These are phyloP conservation scores for Botryotinia globosa DNA, from an alignment of 2,329 filamentous ascomycete genomes.

Conservation along the genomic window DNA sequence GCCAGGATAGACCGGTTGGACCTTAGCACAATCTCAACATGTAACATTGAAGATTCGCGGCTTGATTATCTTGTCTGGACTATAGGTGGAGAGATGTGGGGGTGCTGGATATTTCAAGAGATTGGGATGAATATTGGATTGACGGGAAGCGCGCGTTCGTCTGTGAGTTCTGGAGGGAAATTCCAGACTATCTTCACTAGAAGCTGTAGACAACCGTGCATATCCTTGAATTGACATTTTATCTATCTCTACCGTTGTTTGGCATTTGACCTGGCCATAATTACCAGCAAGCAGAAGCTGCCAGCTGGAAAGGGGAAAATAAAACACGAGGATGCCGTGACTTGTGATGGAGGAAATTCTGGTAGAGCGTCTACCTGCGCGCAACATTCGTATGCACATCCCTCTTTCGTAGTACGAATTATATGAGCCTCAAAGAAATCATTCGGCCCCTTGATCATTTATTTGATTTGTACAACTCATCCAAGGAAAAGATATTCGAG, in stretches of 20 bases:
- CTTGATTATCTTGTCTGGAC: conserved; percentile 4
- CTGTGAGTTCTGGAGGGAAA: background rate
- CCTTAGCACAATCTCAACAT: conserved; percentile 15
- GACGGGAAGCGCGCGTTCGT: conserved; percentile 7
- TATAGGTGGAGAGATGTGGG: conserved; percentile 13
- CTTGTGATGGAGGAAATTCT: background rate
- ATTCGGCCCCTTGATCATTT: background rate
- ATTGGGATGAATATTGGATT: background rate
- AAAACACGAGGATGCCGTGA: background rate
- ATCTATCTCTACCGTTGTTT: background rate
- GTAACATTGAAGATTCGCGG: conserved; percentile 15
- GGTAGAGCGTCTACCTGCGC: background rate
- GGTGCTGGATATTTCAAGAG: background rate
- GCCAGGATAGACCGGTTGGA: background rate
- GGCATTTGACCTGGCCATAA: background rate
- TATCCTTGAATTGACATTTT: background rate
- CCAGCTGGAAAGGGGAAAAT: background rate
- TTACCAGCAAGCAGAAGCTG: background rate
- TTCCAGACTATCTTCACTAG: conserved; percentile 6
- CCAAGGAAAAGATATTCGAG: background rate
- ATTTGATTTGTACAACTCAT: background rate
- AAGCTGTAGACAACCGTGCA: background rate
- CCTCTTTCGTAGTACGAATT: background rate
- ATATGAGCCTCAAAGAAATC: background rate
- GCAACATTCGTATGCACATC: background rate